A percentile compares a stretch with the other conserved stretches of the same genome.
phyloP scores from a whole-genome alignment of 148 eudicot species.

The Salicornia ramosissima region DNA sequence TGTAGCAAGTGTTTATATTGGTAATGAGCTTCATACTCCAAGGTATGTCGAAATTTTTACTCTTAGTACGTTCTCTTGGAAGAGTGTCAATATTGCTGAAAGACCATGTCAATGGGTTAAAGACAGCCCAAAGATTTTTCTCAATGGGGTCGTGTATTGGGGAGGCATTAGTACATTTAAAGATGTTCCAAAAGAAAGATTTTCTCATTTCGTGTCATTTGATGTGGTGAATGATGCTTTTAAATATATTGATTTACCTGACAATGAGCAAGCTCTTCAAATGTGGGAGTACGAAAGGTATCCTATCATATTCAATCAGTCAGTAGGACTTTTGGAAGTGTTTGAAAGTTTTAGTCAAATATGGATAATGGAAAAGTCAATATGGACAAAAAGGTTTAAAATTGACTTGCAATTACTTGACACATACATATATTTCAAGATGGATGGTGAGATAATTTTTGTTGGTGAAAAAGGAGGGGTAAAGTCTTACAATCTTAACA shows the following conservation, averaged over 20 bases:
- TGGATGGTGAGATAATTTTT: constrained; percentile 15
- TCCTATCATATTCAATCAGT: not conserved
- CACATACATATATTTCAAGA: constrained; percentile 10
- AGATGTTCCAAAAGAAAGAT: not conserved
- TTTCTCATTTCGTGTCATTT: constrained; percentile 15
- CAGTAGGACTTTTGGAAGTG: constrained; percentile 15
- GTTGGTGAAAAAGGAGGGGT: constrained; percentile 12
- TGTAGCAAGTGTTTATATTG: not conserved
- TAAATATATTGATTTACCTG: constrained; percentile 11
- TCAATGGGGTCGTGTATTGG: constrained; percentile 18
- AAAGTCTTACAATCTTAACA: constrained; percentile 13
- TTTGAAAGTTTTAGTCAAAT: constrained; percentile 1
- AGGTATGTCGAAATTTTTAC: constrained; percentile 5
- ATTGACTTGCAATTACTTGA: constrained; percentile 1
- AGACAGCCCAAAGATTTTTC: constrained; percentile 7
- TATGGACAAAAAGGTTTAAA: constrained; percentile 2
- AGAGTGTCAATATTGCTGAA: not conserved
- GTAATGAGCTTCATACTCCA: not conserved
- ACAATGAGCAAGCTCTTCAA: not conserved
- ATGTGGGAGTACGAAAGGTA: not conserved
- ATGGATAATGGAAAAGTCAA: constrained; percentile 9
- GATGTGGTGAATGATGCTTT: constrained; percentile 10
- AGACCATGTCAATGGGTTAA: not conserved
- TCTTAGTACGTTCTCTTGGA: constrained; percentile 13
- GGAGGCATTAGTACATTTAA: not conserved